Evolutionary conservation across 768 basidiomycete genomes (phyloP).

Genomic region (Mycena albidolilacea): DNA sequence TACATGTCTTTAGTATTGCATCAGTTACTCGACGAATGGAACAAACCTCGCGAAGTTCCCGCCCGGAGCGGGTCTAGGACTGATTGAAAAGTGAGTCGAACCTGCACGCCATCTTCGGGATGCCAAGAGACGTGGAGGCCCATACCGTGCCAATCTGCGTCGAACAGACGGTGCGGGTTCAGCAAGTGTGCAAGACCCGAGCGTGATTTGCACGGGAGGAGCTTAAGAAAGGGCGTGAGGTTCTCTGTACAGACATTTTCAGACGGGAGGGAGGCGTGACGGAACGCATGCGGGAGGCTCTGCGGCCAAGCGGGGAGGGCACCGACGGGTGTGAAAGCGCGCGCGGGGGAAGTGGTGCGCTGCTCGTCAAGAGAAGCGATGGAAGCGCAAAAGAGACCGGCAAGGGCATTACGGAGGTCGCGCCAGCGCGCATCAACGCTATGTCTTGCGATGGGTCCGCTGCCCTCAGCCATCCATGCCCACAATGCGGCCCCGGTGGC

Average conservation of each 20-base stretch:
- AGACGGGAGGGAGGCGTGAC: conserved; percentile 84
- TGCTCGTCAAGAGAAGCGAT: conserved; percentile 83
- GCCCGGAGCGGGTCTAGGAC: conserved; percentile 85
- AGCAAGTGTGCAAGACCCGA: conserved; percentile 89
- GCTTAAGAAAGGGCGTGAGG: conserved; percentile 94
- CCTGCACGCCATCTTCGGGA: conserved; percentile 69
- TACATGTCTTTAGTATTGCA: conserved; percentile 44
- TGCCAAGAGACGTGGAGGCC: conserved; percentile 82
- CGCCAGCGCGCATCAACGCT: conserved; percentile 88
- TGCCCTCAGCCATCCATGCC: conserved; percentile 90
- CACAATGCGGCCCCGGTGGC: conserved; percentile 91
- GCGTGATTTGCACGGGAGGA: conserved; percentile 91
- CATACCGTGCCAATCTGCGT: conserved; percentile 94
- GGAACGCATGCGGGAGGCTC: conserved; percentile 64
- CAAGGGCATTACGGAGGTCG: conserved; percentile 88
- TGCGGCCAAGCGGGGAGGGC: conserved; percentile 61
- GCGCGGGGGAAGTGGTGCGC: conserved; percentile 77
- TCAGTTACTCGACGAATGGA: neutral
- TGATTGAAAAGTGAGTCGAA: conserved; percentile 79
- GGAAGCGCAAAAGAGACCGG: conserved; percentile 96
- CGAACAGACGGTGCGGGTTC: conserved; percentile 89
- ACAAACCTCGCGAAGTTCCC: conserved; percentile 60
- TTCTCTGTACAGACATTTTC: conserved; percentile 98
- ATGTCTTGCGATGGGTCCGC: conserved; percentile 41
- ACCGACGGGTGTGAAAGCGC: conserved; percentile 75